Evolutionary conservation across 495 filamentous ascomycete species (phyloP).

Genomic region (Letharia lupina): DNA sequence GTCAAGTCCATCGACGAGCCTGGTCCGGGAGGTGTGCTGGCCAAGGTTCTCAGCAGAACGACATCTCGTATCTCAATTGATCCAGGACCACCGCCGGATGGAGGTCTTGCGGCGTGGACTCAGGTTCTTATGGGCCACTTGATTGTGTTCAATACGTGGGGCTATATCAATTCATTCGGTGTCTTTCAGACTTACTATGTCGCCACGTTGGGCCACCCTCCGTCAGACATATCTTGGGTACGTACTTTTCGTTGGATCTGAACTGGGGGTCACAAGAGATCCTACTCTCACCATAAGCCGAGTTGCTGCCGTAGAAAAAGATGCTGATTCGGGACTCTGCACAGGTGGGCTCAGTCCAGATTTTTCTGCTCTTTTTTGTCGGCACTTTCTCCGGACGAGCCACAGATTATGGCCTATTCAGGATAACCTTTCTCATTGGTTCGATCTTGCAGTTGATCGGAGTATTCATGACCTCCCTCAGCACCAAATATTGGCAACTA

Average conservation of each 20-base stretch:
- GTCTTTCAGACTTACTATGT: slow-evolving; percentile 76
- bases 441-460: slow-evolving; percentile 52
- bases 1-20: not conserved
- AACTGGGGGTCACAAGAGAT: not conserved
- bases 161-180: slow-evolving; percentile 68
- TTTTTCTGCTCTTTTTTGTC: slow-evolving; percentile 65
- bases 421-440: slow-evolving; percentile 46
- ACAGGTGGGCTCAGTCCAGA: slow-evolving; percentile 40
- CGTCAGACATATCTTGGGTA: slow-evolving; percentile 69
- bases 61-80: slow-evolving; percentile 28
- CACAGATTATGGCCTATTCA: slow-evolving; percentile 63
- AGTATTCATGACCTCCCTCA: slow-evolving; percentile 63
- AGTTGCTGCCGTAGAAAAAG: not conserved
- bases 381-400: slow-evolving; percentile 59
- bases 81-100: slow-evolving; percentile 53
- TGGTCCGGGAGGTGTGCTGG: not conserved
- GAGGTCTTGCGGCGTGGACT: slow-evolving; percentile 56
- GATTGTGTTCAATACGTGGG: slow-evolving; percentile 67
- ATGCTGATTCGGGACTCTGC: not conserved
- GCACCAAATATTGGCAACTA: slow-evolving; percentile 65
- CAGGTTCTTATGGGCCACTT: slow-evolving; percentile 59
- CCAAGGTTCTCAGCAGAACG: slow-evolving; percentile 19
- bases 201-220: slow-evolving; percentile 37
- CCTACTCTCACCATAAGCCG: no score
- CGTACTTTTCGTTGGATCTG: slow-evolving; percentile 35